phyloP scores from a whole-genome alignment of 2,329 filamentous ascomycete species.

The Trichoderma sp. region DNA sequence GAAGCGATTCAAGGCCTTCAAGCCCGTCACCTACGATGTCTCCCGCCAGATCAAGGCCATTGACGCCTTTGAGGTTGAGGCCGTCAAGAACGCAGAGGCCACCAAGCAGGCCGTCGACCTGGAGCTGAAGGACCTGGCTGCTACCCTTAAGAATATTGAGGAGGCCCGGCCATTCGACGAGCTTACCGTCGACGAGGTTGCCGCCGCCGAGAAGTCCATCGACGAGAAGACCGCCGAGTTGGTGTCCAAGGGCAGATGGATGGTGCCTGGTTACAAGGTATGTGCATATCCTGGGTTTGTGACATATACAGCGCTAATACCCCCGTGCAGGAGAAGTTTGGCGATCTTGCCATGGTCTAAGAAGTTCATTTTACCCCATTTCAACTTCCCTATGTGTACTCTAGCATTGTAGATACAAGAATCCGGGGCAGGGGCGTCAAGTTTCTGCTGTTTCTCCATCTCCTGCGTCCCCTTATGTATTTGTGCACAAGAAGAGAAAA shows the following conservation, averaged over 20 bases:
- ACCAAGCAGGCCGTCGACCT: constrained; percentile 95
- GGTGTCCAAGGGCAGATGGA: constrained; percentile 97
- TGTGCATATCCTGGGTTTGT: constrained; percentile 32
- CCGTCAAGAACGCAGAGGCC: constrained; percentile 92
- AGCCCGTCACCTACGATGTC: constrained; percentile 91
- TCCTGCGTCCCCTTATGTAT: constrained; percentile 7
- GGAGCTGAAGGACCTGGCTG: constrained; percentile 89
- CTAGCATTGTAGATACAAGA: constrained; percentile 69
- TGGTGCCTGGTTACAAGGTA: constrained; percentile 98
- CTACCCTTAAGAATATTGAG: constrained; percentile 97
- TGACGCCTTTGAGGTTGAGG: constrained; percentile 95
- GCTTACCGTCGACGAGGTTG: constrained; percentile 96
- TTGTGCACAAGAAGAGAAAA: neutral
- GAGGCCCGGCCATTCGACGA: constrained; percentile 93
- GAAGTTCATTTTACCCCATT: constrained; percentile 40
- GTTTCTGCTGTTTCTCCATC: constrained; percentile 34
- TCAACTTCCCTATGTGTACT: constrained; percentile 58
- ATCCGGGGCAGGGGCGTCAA: constrained; percentile 33
- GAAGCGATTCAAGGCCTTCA: constrained; percentile 88
- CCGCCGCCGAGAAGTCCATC: constrained; percentile 89
- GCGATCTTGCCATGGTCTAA: constrained; percentile 93
- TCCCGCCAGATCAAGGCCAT: constrained; percentile 94
- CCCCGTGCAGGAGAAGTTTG: constrained; percentile 84
- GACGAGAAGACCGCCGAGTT: constrained; percentile 94
- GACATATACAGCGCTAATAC: constrained; percentile 43